Evolutionary conservation across 352 stramenopile species (phyloP).

Genomic region (Globisporangium yorkense): DNA sequence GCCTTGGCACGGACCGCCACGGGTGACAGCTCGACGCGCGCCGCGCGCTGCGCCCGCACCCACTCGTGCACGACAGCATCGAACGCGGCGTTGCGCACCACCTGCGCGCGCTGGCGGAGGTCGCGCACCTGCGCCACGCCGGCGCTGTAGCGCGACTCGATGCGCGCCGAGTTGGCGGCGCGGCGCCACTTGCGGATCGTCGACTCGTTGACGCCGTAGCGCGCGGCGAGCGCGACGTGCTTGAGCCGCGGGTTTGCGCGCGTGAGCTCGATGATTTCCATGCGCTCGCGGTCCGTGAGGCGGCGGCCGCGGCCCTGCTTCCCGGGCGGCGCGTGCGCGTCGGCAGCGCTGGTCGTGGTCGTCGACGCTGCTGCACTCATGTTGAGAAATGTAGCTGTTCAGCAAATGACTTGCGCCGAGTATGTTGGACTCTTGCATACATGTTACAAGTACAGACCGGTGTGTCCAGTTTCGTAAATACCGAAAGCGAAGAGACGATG

Average conservation of each 20-base stretch:
- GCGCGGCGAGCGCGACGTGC: conserved; percentile 41
- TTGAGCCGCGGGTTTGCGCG: conserved; percentile 35
- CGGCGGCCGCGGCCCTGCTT: conserved; percentile 38
- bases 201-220: conserved; percentile 48
- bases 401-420: not conserved
- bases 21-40: conserved; percentile 18
- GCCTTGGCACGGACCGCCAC: conserved; percentile 30
- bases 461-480: not conserved
- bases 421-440: not conserved
- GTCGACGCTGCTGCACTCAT: no score
- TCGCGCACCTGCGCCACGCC: conserved; percentile 27
- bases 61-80: conserved; percentile 36
- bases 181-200: conserved; percentile 56
- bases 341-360: not conserved
- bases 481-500: not conserved
- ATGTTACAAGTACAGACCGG: not conserved
- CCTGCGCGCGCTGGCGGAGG: conserved; percentile 28
- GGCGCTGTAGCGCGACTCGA: conserved; percentile 33
- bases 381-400: no score
- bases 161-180: conserved; percentile 26
- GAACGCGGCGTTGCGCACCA: conserved; percentile 32
- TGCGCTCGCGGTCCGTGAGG: conserved; percentile 53
- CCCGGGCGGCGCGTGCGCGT: conserved; percentile 4
- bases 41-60: conserved; percentile 17
- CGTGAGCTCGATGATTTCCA: conserved; percentile 56